A percentile compares a stretch with the other conserved stretches of the same genome.
Evolutionary conservation across 2,329 filamentous ascomycete genomes (phyloP).

Genomic region (Pestalotiopsis sp.): DNA sequence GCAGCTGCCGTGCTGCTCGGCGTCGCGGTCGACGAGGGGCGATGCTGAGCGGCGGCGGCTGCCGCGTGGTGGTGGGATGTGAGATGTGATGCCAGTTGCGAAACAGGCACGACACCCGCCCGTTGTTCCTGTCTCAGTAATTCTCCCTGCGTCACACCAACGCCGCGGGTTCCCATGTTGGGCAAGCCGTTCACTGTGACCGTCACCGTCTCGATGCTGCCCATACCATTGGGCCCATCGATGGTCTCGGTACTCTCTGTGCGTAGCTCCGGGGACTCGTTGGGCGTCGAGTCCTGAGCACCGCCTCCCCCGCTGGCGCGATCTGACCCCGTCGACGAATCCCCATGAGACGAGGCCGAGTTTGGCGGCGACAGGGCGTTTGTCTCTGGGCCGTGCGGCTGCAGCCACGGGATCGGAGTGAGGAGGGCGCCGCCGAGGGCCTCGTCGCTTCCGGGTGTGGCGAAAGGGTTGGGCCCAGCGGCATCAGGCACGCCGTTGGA

Average conservation of each 20-base stretch:
- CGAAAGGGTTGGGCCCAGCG: constrained; percentile 35
- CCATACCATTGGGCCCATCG: constrained; percentile 76
- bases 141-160: constrained; percentile 78
- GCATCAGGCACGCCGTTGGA: constrained; percentile 62
- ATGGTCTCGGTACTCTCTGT: constrained; percentile 80
- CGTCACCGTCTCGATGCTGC: constrained; percentile 78
- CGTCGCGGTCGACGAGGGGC: not conserved
- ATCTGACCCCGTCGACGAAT: constrained; percentile 17
- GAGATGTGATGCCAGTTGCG: constrained; percentile 51
- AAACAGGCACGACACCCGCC: constrained; percentile 73
- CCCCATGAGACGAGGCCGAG: constrained; percentile 12
- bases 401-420: constrained; percentile 91
- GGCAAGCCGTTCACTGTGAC: constrained; percentile 72
- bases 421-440: constrained; percentile 85
- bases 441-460: constrained; percentile 76
- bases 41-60: not conserved
- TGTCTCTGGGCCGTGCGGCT: constrained; percentile 25
- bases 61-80: constrained; percentile 17
- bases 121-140: constrained; percentile 84
- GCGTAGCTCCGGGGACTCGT: constrained; percentile 58
- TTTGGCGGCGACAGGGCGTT: constrained; percentile 19
- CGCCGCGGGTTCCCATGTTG: constrained; percentile 47
- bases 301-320: constrained; percentile 26
- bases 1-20: constrained; percentile 8
- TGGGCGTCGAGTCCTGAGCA: constrained; percentile 35